Percentiles rank a stretch among this genome's conserved stretches.
Evolutionary conservation across 768 basidiomycete species (phyloP).

Genomic region (Suillus placidus): DNA sequence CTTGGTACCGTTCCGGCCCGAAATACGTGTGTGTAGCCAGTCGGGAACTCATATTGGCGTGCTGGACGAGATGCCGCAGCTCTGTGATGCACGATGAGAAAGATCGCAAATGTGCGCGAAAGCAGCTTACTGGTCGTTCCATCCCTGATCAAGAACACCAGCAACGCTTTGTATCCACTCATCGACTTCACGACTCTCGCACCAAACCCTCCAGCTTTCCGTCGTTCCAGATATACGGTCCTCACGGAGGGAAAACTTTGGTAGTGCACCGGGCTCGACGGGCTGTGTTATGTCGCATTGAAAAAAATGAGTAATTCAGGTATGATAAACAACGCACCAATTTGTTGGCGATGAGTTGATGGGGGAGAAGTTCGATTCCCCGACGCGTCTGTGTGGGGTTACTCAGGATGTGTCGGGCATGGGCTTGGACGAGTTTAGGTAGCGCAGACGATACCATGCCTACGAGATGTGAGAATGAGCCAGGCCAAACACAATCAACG

Average conservation of each 20-base stretch:
- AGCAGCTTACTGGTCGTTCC: slow-evolving; percentile 79
- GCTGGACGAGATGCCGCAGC: slow-evolving; percentile 56
- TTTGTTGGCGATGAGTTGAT: slow-evolving; percentile 90
- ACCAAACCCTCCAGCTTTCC: slow-evolving; percentile 79
- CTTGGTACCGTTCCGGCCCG: slow-evolving; percentile 75
- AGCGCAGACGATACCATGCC: slow-evolving; percentile 78
- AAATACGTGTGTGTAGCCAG: slow-evolving; percentile 88
- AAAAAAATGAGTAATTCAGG: slow-evolving; percentile 13
- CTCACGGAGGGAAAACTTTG: slow-evolving; percentile 72
- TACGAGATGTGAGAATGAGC: slow-evolving; percentile 31
- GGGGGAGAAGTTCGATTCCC: slow-evolving; percentile 73
- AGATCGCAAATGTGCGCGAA: background rate
- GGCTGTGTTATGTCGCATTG: slow-evolving; percentile 46
- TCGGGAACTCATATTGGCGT: slow-evolving; percentile 92
- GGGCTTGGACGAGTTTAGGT: slow-evolving; percentile 78
- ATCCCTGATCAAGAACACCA: slow-evolving; percentile 83
- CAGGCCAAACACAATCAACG: slow-evolving; percentile 6
- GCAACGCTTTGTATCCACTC: slow-evolving; percentile 92
- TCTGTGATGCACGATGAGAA: slow-evolving; percentile 38
- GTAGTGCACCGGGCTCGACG: slow-evolving; percentile 67
- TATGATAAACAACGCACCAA: slow-evolving; percentile 41
- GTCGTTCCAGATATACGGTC: slow-evolving; percentile 77
- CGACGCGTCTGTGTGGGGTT: slow-evolving; percentile 50
- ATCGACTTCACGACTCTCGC: slow-evolving; percentile 81
- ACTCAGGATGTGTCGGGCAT: slow-evolving; percentile 70